Evolutionary conservation across 2,329 filamentous ascomycete species (phyloP).

Genomic region (Paraphaeosphaeria minitans): DNA sequence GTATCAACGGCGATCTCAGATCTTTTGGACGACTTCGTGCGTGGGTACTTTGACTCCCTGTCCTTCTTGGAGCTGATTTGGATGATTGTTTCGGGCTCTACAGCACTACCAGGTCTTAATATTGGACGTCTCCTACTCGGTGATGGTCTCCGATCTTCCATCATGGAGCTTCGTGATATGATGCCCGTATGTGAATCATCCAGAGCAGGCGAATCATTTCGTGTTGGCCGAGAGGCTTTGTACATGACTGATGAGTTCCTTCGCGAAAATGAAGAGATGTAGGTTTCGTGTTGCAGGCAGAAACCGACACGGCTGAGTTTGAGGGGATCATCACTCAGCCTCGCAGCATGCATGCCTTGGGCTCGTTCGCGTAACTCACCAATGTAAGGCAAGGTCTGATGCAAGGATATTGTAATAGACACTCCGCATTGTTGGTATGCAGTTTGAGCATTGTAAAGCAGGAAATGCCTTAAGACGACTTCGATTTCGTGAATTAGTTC

Average conservation of each 20-base stretch:
- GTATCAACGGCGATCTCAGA: no score
- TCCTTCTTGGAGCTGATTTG: no score
- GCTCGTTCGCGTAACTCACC: neutral
- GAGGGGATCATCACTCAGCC: neutral
- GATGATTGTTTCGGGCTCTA: no score
- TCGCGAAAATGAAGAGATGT: neutral
- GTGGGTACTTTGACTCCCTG: no score
- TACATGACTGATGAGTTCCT: slow-evolving; percentile 30
- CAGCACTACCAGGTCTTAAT: no score
- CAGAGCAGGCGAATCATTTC: neutral
- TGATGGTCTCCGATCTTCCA: no score
- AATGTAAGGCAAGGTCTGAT: neutral
- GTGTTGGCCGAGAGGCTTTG: slow-evolving; percentile 20
- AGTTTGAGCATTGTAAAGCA: neutral
- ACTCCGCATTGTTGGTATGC: neutral
- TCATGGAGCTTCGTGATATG: no score
- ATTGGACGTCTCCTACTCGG: no score
- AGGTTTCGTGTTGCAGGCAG: neutral
- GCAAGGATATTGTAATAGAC: neutral
- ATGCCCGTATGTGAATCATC: no score
- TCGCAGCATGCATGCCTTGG: neutral
- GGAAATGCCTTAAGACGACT: neutral
- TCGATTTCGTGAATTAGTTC: neutral
- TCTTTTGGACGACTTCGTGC: no score
- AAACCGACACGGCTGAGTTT: slow-evolving; percentile 1